A percentile compares a stretch with the other conserved stretches of the same genome.
These are phyloP conservation scores for Alternaria ventricosa DNA, from an alignment of 2,329 filamentous ascomycete genomes.

Conservation along the genomic window DNA sequence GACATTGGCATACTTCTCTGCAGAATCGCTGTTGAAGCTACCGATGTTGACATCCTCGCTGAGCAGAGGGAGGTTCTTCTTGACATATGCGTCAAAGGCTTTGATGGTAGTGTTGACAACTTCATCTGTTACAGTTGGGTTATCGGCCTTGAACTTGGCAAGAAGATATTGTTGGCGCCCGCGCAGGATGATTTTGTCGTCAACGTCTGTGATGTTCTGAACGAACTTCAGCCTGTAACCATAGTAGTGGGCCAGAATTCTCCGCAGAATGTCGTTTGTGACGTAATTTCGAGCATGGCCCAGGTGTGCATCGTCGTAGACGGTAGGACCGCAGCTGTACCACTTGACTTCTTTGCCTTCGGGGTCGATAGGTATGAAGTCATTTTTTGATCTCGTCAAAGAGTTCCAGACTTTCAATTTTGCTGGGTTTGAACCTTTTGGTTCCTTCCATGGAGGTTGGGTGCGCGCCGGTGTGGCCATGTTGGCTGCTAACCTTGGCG, in stretches of 20 bases:
- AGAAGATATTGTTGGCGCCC: constrained; percentile 82
- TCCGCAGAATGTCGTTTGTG: constrained; percentile 83
- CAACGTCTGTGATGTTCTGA: constrained; percentile 82
- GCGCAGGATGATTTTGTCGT: constrained; percentile 66
- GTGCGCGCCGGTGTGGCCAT: constrained; percentile 46
- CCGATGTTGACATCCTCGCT: constrained; percentile 53
- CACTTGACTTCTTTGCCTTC: constrained; percentile 74
- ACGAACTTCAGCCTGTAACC: constrained; percentile 83
- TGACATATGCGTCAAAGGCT: constrained; percentile 64
- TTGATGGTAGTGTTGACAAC: constrained; percentile 58
- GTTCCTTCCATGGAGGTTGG: constrained; percentile 50
- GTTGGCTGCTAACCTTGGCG: constrained; percentile 21
- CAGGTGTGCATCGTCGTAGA: constrained; percentile 81
- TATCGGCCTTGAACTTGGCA: constrained; percentile 66
- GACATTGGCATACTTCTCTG: constrained; percentile 61
- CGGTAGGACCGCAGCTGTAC: constrained; percentile 90
- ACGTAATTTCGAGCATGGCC: constrained; percentile 91
- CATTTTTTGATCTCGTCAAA: constrained; percentile 74
- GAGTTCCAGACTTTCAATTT: constrained; percentile 79
- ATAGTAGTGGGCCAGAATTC: constrained; percentile 84
- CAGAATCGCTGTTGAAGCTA: constrained; percentile 56
- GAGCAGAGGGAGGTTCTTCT: constrained; percentile 70
- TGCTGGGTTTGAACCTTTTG: constrained; percentile 54
- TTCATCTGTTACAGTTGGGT: constrained; percentile 53
- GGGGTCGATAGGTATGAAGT: constrained; percentile 75